Evolutionary conservation across 768 basidiomycete species (phyloP).

Genomic region (Hydnum rufescens): DNA sequence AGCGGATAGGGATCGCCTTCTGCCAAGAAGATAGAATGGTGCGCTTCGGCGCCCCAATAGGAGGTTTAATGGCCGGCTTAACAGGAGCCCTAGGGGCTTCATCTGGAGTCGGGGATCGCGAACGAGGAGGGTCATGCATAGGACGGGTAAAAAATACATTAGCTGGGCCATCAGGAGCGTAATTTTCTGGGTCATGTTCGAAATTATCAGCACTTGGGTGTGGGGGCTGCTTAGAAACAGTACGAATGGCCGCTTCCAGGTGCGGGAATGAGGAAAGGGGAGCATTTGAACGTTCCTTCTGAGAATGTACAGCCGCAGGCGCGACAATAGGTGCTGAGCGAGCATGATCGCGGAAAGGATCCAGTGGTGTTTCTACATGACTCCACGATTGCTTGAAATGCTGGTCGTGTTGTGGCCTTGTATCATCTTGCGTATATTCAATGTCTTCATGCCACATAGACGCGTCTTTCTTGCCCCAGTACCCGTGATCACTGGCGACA

Average conservation of each 20-base stretch:
- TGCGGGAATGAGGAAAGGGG: neutral
- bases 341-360: neutral
- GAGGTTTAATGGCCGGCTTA: too few relatives aligned
- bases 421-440: neutral
- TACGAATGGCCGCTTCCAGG: neutral
- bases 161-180: constrained; percentile 1
- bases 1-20: too few relatives aligned
- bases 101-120: neutral
- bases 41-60: too few relatives aligned
- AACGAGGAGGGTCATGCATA: neutral
- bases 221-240: neutral
- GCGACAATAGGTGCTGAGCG: neutral
- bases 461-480: neutral
- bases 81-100: too few relatives aligned
- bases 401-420: neutral
- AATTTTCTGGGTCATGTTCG: constrained; percentile 1
- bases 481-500: neutral
- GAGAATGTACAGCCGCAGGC: neutral
- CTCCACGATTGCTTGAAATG: too few relatives aligned
- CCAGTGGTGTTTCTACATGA: neutral
- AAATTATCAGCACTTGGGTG: neutral
- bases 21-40: too few relatives aligned
- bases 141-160: constrained; percentile 1
- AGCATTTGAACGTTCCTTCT: neutral
- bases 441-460: too few relatives aligned